These are phyloP conservation scores for Cadophora gregata DNA, from an alignment of 2,329 filamentous ascomycete species.

Conservation along the genomic window DNA sequence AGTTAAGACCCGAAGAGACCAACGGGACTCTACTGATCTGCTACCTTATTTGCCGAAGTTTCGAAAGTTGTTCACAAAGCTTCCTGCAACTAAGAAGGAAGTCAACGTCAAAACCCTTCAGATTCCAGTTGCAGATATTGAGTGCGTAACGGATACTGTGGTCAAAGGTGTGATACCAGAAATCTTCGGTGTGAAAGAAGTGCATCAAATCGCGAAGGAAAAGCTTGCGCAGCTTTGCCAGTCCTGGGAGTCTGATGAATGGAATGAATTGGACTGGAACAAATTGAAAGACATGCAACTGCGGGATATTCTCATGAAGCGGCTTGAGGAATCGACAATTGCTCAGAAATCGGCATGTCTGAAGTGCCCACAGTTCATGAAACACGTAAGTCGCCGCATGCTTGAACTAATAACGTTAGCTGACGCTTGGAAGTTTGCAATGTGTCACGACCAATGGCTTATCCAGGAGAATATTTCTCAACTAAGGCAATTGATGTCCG, in stretches of 20 bases:
- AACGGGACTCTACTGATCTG: constrained; percentile 81
- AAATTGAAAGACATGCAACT: constrained; percentile 83
- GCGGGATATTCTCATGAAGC: constrained; percentile 78
- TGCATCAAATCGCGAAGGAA: constrained; percentile 62
- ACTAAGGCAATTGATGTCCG: constrained; percentile 86
- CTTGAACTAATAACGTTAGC: background rate
- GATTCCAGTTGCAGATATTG: constrained; percentile 78
- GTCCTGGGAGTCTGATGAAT: constrained; percentile 75
- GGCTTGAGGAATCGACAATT: constrained; percentile 65
- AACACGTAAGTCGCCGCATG: constrained; percentile 70
- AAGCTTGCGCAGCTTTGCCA: constrained; percentile 72
- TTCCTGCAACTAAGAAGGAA: constrained; percentile 70
- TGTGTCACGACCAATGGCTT: constrained; percentile 96
- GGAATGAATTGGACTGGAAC: constrained; percentile 84
- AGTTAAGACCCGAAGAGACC: constrained; percentile 70
- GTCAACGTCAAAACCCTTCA: constrained; percentile 72
- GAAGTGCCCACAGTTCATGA: constrained; percentile 78
- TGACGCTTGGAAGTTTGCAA: constrained; percentile 72
- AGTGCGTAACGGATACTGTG: constrained; percentile 79
- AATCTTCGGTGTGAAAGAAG: constrained; percentile 60
- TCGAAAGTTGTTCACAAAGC: constrained; percentile 67
- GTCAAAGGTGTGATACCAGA: constrained; percentile 64
- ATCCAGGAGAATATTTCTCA: constrained; percentile 92
- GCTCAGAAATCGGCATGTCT: constrained; percentile 71
- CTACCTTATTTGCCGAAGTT: constrained; percentile 81